Percentiles rank a stretch among this genome's conserved stretches.
These are phyloP conservation scores for Schwanniomyces yamadae DNA, from an alignment of 805 yeast genomes.

Conservation along the genomic window DNA sequence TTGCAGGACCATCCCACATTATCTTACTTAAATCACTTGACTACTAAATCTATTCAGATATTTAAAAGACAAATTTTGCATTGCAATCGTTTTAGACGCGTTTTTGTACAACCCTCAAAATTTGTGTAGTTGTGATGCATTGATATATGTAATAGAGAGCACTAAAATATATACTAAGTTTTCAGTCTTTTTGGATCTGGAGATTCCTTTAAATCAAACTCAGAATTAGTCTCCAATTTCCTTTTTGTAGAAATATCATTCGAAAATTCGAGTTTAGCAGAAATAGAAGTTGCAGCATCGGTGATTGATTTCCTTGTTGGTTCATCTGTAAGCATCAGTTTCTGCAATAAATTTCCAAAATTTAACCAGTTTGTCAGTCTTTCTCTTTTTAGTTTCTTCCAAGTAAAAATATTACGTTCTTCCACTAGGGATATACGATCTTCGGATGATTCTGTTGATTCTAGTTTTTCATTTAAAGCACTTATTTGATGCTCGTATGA, in stretches of 20 bases:
- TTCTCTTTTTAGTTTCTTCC: conserved; percentile 30
- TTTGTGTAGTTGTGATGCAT: conserved; percentile 1
- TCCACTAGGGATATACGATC: conserved; percentile 18
- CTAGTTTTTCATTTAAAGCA: conserved; percentile 12
- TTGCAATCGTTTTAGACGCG: too few species aligned
- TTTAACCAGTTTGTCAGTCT: conserved; percentile 26
- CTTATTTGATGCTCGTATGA: conserved; percentile 9
- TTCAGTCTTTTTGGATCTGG: conserved; percentile 2
- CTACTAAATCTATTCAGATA: too few species aligned
- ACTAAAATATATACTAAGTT: conserved; percentile 1
- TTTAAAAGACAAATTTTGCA: too few species aligned
- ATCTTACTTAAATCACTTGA: too few species aligned
- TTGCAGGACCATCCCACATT: too few species aligned
- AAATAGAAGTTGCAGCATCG: neutral
- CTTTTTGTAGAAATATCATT: neutral
- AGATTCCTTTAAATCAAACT: neutral
- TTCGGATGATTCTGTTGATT: conserved; percentile 6
- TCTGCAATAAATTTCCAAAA: conserved; percentile 17
- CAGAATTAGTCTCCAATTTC: neutral
- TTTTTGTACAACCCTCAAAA: conserved; percentile 3
- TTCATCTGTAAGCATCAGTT: conserved; percentile 4
- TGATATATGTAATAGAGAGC: too few species aligned
- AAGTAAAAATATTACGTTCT: conserved; percentile 25
- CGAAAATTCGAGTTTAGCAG: neutral
- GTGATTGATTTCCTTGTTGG: neutral